Percentiles rank a stretch among this genome's conserved stretches.
These are phyloP conservation scores for Erigeron philadelphicus DNA, from an alignment of 140 eudicot species.

Conservation along the genomic window DNA sequence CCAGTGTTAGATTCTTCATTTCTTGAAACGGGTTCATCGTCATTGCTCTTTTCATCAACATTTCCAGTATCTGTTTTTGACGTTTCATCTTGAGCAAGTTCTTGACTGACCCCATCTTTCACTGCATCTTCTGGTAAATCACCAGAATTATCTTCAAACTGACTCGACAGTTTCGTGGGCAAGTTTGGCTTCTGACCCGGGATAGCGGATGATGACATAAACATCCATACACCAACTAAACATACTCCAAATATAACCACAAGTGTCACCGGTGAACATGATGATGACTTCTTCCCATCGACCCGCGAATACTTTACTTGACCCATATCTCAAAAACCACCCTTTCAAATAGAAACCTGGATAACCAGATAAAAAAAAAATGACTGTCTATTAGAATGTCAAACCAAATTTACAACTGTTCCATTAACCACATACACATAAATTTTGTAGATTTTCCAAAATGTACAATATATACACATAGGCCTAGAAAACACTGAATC, in stretches of 20 bases:
- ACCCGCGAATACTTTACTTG: slow-evolving; percentile 34
- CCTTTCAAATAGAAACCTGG: slow-evolving; percentile 12
- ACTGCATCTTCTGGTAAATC: slow-evolving; percentile 35
- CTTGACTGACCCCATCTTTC: slow-evolving; percentile 30
- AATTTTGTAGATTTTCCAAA: neutral
- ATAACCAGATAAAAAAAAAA: slow-evolving; percentile 6
- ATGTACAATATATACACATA: neutral
- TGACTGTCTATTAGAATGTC: neutral
- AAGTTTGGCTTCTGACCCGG: slow-evolving; percentile 22
- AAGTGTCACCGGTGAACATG: slow-evolving; percentile 32
- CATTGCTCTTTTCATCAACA: slow-evolving; percentile 3
- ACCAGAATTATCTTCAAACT: slow-evolving; percentile 44
- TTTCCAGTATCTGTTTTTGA: slow-evolving; percentile 10
- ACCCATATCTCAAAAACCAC: slow-evolving; percentile 32
- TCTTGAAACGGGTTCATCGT: slow-evolving; percentile 24
- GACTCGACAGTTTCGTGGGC: slow-evolving; percentile 19
- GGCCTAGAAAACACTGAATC: no score
- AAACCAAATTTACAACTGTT: neutral
- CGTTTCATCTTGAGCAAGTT: slow-evolving; percentile 14
- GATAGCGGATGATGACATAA: slow-evolving; percentile 28
- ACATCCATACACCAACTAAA: slow-evolving; percentile 43
- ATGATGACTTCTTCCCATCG: slow-evolving; percentile 41
- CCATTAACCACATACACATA: neutral
- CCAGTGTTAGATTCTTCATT: slow-evolving; percentile 17
- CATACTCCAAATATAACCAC: slow-evolving; percentile 29